phyloP scores from a whole-genome alignment of 768 basidiomycete genomes.

The Mycena chlorophos region DNA sequence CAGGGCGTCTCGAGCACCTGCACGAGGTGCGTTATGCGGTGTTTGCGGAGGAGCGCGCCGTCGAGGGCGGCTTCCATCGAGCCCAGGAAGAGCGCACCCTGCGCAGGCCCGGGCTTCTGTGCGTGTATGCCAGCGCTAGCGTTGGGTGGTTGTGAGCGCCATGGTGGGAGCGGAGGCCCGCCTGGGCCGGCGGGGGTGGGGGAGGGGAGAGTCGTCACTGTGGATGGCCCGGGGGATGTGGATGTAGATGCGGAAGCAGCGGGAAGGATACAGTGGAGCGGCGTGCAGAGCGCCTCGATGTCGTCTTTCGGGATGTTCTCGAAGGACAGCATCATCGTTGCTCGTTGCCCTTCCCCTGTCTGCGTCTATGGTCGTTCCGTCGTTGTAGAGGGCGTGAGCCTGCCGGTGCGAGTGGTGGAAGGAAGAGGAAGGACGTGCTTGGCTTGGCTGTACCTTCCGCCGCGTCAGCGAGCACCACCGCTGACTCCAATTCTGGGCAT shows the following conservation, averaged over 20 bases:
- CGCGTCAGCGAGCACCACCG: too few species aligned
- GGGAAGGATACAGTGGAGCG: conserved; percentile 10
- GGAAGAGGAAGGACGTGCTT: too few species aligned
- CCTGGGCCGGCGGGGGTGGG: not conserved
- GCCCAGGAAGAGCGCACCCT: conserved; percentile 31
- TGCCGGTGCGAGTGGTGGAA: too few species aligned
- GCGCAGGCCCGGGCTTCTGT: not conserved
- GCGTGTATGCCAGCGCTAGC: not conserved
- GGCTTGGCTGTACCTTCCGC: too few species aligned
- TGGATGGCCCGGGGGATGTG: too few species aligned
- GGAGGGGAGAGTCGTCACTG: not conserved
- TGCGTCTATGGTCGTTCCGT: too few species aligned
- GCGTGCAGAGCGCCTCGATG: conserved; percentile 18
- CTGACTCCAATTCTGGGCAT: too few species aligned
- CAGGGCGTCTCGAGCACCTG: conserved; percentile 69
- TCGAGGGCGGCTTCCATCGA: conserved; percentile 64
- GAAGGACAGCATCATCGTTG: conserved; percentile 13
- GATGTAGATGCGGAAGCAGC: not conserved
- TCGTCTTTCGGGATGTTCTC: conserved; percentile 9
- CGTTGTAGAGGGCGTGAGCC: too few species aligned
- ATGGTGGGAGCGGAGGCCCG: not conserved
- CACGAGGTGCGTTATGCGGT: conserved; percentile 60
- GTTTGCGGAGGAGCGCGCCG: conserved; percentile 46
- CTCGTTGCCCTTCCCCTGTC: too few species aligned
- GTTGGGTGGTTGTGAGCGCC: too few species aligned